Conservation (phyloP, 805 yeast species). For the Lipomyces yamanashiensis region DNA sequence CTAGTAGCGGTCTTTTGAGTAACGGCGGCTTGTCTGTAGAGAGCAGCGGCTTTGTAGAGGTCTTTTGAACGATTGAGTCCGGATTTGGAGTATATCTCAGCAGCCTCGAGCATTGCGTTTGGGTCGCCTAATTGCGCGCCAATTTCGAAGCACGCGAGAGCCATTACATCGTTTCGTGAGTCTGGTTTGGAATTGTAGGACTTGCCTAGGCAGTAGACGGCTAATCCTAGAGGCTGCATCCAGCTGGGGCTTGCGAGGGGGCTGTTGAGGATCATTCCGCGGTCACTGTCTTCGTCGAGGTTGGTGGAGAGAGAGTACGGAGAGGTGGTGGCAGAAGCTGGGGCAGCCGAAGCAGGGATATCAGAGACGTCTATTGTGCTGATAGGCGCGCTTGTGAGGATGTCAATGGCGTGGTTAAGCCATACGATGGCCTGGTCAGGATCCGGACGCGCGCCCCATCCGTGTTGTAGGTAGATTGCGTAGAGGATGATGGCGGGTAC, state of each 20-base stretch:
- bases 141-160: conserved; percentile 62
- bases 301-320: neutral
- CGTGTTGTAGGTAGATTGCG: conserved; percentile 67
- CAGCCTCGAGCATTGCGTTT: conserved; percentile 72
- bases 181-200: conserved; percentile 65
- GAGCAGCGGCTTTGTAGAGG: conserved; percentile 64
- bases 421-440: conserved; percentile 60
- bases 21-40: conserved; percentile 66
- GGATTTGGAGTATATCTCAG: conserved; percentile 66
- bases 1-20: no score
- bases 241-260: conserved; percentile 8
- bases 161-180: conserved; percentile 54
- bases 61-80: conserved; percentile 61
- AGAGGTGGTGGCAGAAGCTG: neutral
- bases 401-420: conserved; percentile 57
- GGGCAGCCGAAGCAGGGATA: neutral
- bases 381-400: neutral
- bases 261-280: conserved; percentile 8
- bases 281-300: neutral
- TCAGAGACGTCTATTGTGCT: conserved; percentile 7
- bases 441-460: conserved; percentile 69
- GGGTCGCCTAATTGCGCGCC: conserved; percentile 70
- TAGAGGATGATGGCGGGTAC: conserved; percentile 71
- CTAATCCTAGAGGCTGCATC: conserved; percentile 39
- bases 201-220: conserved; percentile 67